These are phyloP conservation scores for Trametes punicea DNA, from an alignment of 768 basidiomycete genomes.

Conservation along the genomic window DNA sequence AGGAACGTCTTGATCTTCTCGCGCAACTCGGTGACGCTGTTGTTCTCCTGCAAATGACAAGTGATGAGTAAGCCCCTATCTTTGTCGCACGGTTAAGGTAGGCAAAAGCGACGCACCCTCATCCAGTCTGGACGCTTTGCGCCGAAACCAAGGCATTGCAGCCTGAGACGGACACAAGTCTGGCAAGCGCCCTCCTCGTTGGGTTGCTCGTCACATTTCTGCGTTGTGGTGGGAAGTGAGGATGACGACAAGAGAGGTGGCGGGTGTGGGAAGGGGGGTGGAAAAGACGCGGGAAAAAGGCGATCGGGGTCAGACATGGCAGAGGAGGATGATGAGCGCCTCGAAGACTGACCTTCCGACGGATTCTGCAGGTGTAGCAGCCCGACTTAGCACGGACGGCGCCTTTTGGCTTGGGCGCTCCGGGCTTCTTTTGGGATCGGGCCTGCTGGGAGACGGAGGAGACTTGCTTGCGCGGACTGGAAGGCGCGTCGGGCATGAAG, in stretches of 20 bases:
- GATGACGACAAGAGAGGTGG: constrained; percentile 10
- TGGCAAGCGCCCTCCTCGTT: constrained; percentile 60
- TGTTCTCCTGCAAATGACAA: constrained; percentile 50
- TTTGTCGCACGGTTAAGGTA: background rate
- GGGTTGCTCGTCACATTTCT: constrained; percentile 85
- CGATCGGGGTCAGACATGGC: constrained; percentile 18
- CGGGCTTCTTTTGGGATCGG: constrained; percentile 38
- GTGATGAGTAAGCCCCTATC: constrained; percentile 12
- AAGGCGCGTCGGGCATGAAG: constrained; percentile 33
- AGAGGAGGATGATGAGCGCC: constrained; percentile 17
- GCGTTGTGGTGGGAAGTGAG: constrained; percentile 7
- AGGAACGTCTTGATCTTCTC: constrained; percentile 79
- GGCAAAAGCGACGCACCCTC: constrained; percentile 48
- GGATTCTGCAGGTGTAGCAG: constrained; percentile 85
- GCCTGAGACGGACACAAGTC: constrained; percentile 73
- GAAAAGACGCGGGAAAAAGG: constrained; percentile 19
- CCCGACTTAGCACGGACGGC: constrained; percentile 83
- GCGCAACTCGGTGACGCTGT: constrained; percentile 63
- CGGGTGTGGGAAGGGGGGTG: constrained; percentile 15
- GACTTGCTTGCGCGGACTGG: constrained; percentile 32
- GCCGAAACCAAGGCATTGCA: constrained; percentile 86
- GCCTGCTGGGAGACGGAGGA: constrained; percentile 30
- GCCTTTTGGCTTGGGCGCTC: constrained; percentile 73
- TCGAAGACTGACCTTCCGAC: constrained; percentile 60
- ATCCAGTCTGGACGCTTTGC: constrained; percentile 85